Percentiles rank a stretch among this genome's conserved stretches.
These are phyloP conservation scores for Phytopythium oedochilum DNA, from an alignment of 352 stramenopile species.

Conservation along the genomic window DNA sequence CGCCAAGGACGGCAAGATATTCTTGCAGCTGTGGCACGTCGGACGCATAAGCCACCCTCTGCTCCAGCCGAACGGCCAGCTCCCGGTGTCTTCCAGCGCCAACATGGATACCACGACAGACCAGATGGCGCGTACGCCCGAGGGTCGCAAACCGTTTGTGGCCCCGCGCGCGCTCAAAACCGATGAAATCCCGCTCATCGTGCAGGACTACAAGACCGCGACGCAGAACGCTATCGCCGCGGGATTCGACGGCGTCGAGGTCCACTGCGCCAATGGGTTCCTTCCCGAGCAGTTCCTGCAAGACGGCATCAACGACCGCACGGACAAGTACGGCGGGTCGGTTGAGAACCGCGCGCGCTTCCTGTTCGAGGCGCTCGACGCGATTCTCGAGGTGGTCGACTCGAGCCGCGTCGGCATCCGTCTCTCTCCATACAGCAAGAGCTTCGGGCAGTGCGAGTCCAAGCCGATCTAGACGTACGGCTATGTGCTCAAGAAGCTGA, in stretches of 20 bases:
- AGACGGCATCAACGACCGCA: slow-evolving; percentile 64
- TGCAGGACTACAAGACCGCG: slow-evolving; percentile 66
- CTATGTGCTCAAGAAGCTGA: slow-evolving; percentile 29
- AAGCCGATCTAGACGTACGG: slow-evolving; percentile 32
- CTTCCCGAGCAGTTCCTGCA: slow-evolving; percentile 88
- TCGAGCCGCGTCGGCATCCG: slow-evolving; percentile 30
- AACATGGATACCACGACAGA: slow-evolving; percentile 18
- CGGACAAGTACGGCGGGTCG: slow-evolving; percentile 78
- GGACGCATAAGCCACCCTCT: slow-evolving; percentile 23
- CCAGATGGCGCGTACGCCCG: slow-evolving; percentile 14
- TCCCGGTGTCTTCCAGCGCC: slow-evolving; percentile 43
- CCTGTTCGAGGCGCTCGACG: slow-evolving; percentile 50
- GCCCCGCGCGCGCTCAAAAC: slow-evolving; percentile 51
- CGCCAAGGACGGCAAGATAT: slow-evolving; percentile 23
- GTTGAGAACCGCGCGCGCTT: slow-evolving; percentile 26
- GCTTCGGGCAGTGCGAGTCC: slow-evolving; percentile 30
- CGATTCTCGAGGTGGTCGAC: slow-evolving; percentile 30
- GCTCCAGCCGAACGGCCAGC: slow-evolving; percentile 33
- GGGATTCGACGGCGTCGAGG: slow-evolving; percentile 40
- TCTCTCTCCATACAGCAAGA: slow-evolving; percentile 25
- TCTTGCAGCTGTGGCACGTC: slow-evolving; percentile 29
- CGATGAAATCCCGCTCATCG: slow-evolving; percentile 63
- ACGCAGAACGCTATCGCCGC: slow-evolving; percentile 68
- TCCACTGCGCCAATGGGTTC: slow-evolving; percentile 90
- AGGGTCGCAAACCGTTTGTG: slow-evolving; percentile 28